phyloP scores from a whole-genome alignment of 1,284 basidiomycete genomes.

The Tilletia caries region DNA sequence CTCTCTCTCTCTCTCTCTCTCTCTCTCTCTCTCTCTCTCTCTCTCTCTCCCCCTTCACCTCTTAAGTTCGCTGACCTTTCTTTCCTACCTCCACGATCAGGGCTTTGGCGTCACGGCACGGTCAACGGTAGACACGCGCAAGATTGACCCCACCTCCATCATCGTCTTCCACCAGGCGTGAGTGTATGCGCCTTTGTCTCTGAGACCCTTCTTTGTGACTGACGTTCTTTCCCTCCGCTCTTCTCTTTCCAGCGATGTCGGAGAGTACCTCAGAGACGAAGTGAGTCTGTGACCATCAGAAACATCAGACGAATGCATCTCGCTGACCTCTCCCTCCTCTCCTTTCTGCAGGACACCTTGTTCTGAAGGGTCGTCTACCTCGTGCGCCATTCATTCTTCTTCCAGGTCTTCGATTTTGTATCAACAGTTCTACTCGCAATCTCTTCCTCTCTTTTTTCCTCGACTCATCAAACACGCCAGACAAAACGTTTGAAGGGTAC shows the following conservation, averaged over 20 bases:
- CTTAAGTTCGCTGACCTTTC: not conserved
- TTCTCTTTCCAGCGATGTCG: conserved; percentile 32
- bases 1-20: not conserved
- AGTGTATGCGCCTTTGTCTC: conserved; percentile 48
- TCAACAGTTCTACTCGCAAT: not conserved
- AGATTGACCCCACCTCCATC: conserved; percentile 95
- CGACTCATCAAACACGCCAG: not conserved
- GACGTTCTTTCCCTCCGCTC: not conserved
- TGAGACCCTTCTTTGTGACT: not conserved
- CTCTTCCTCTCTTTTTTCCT: not conserved
- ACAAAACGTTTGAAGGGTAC: not conserved
- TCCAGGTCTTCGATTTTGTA: too few relatives aligned
- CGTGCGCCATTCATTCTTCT: not conserved
- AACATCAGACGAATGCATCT: not conserved
- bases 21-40: not conserved
- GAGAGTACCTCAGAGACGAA: conserved; percentile 52
- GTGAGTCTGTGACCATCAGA: conserved; percentile 19
- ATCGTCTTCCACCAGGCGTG: conserved; percentile 98
- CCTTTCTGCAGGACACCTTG: not conserved
- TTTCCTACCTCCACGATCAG: conserved; percentile 56
- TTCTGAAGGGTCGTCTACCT: not conserved
- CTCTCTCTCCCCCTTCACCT: too few relatives aligned
- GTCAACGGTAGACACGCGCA: conserved; percentile 91
- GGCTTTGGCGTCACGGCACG: conserved; percentile 97
- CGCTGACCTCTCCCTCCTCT: not conserved